These are phyloP conservation scores for Xerocomellus amylosporus DNA, from an alignment of 768 basidiomycete genomes.

Conservation along the genomic window DNA sequence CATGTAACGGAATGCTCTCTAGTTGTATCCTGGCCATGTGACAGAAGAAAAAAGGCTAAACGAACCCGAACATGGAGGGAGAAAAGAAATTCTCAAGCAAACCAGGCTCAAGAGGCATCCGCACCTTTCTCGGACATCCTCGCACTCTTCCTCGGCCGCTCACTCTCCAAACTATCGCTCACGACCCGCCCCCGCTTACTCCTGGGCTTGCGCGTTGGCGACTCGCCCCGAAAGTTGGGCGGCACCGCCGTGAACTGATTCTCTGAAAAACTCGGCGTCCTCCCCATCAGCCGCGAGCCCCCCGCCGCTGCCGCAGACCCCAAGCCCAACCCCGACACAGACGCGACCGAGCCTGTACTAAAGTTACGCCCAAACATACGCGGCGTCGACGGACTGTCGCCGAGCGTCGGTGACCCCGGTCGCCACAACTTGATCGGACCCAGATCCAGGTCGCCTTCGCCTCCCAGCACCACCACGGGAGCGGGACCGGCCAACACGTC, in stretches of 20 bases:
- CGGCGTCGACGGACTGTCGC: conserved; percentile 30
- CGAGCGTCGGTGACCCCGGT: background rate
- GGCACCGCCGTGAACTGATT: conserved; percentile 51
- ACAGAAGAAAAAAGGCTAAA: background rate
- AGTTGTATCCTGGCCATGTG: background rate
- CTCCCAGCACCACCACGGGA: background rate
- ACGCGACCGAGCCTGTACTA: conserved; percentile 10
- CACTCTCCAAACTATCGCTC: conserved; percentile 12
- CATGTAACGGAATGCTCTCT: background rate
- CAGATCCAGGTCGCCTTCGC: conserved; percentile 13
- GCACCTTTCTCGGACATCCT: conserved; percentile 5
- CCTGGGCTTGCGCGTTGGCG: conserved; percentile 30
- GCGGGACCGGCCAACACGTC: background rate
- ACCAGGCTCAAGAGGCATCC: background rate
- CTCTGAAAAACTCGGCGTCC: conserved; percentile 33
- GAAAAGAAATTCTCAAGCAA: background rate
- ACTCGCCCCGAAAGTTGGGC: conserved; percentile 31
- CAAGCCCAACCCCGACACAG: background rate
- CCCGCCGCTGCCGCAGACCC: no score
- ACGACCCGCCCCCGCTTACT: conserved; percentile 25
- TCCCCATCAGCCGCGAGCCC: conserved; percentile 19
- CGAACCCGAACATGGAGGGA: no score
- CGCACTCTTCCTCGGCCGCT: conserved; percentile 22
- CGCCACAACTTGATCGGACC: conserved; percentile 26
- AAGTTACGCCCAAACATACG: conserved; percentile 20